phyloP scores from a whole-genome alignment of 768 basidiomycete species.

The Lentinula boryana region DNA sequence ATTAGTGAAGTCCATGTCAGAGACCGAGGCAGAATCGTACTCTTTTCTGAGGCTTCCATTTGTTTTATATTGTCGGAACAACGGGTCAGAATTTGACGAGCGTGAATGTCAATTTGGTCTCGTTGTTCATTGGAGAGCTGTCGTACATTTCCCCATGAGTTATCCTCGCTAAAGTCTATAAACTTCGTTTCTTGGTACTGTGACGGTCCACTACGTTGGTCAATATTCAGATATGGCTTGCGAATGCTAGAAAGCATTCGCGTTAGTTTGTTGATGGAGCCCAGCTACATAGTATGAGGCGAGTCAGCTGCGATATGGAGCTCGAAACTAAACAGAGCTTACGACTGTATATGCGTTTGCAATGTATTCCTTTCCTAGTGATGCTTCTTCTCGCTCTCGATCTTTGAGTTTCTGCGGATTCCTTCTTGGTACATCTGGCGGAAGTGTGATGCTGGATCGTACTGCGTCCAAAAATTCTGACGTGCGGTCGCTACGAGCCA shows the following conservation, averaged over 20 bases:
- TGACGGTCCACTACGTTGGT: slow-evolving; percentile 48
- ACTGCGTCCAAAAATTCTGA: slow-evolving; percentile 52
- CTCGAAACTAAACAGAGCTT: slow-evolving; percentile 10
- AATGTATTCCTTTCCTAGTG: slow-evolving; percentile 60
- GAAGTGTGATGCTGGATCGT: slow-evolving; percentile 23
- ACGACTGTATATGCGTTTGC: slow-evolving; percentile 73
- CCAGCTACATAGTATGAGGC: slow-evolving; percentile 39
- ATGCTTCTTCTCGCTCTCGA: slow-evolving; percentile 27
- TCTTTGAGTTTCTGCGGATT: slow-evolving; percentile 22
- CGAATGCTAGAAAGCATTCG: slow-evolving; percentile 73
- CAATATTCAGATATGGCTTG: slow-evolving; percentile 82
- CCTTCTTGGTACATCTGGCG: slow-evolving; percentile 28
- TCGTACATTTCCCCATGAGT: slow-evolving; percentile 58
- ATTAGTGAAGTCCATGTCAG: slow-evolving; percentile 13
- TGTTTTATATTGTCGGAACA: slow-evolving; percentile 85
- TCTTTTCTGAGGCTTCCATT: slow-evolving; percentile 85
- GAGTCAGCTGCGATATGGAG: not conserved
- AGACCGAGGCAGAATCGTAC: slow-evolving; percentile 41
- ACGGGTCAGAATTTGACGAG: slow-evolving; percentile 75
- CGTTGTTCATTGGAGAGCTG: slow-evolving; percentile 85
- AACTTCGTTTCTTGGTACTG: slow-evolving; percentile 45
- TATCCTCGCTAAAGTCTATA: slow-evolving; percentile 48
- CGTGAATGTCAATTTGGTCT: slow-evolving; percentile 93
- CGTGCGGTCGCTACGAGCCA: slow-evolving; percentile 60
- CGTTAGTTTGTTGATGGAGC: slow-evolving; percentile 64